Evolutionary conservation across 208 protist genomes (phyloP), one percentile per base, ranked within the genome.

Genomic region (Trypanosoma brucei): DNA sequence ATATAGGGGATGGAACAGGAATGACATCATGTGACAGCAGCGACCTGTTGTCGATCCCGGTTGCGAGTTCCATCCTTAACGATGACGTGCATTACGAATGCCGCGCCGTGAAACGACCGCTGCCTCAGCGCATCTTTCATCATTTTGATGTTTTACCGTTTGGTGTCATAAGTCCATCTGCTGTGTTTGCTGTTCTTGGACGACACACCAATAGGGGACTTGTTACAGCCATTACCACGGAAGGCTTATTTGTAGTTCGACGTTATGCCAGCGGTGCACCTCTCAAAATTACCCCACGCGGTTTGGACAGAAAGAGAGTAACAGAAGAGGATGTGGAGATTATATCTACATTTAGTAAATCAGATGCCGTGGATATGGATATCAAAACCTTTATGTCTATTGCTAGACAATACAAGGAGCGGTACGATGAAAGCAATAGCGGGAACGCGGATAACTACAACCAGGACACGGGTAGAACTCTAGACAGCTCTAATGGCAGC

Each of bases 101-200:
- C 62, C 65, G 68, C 33, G 72, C 77, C 2, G 60, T 59, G 0
- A 65, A 73, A 22, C 42, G 50, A 1, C 70, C 66, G 4, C 39
- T 87, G 9, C 64, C 55, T 8, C 75, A 86, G 68, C 65, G 52
- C 11, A 53, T 70, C 8, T 89, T 89, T 58, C 75, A 86, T 59
- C 61, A 65, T 42, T 73, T 83, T 68, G 79, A 86, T 54, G 67
- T 90, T n/a, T 55, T 88, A 1, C 81, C 83, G 11, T 86, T 79
- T 45, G 81, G 81, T 8, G 61, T 93, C 3, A 66, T 74, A 31
- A 67, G 58, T 38, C 69, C 74, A 9, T 75, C 69, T 2, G 62
- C 64, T 3, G 70, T 92, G 4, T 92, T 88, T 70, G 39, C 63
- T 14, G 69, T 80, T 0, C 46, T 82, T 11, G 86, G 83, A 2